Conservation (phyloP, 225 moss, liverwort and hornwort genomes). For the Sphagnum contortum region DNA sequence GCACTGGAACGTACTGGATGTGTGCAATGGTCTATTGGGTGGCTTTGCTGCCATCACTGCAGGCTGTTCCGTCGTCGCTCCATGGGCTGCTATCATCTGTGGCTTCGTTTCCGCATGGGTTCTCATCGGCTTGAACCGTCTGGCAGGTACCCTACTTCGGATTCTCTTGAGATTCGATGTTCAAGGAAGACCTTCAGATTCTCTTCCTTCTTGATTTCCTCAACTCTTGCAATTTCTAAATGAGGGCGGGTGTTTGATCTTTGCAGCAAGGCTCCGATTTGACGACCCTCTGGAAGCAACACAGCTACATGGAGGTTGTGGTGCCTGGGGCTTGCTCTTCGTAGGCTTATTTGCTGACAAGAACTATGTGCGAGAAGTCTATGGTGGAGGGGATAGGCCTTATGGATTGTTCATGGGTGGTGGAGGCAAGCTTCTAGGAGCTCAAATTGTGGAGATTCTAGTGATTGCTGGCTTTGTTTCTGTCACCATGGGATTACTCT, state of each 20-base stretch:
- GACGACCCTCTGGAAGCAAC: slow-evolving; percentile 92
- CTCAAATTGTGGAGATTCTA: slow-evolving; percentile 70
- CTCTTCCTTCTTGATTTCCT: too few species aligned
- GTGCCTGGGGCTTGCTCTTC: slow-evolving; percentile 77
- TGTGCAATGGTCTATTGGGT: slow-evolving; percentile 81
- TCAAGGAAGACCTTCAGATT: too few species aligned
- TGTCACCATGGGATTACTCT: slow-evolving; percentile 57
- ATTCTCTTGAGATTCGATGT: too few species aligned
- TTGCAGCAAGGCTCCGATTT: slow-evolving; percentile 14
- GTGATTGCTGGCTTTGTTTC: slow-evolving; percentile 54
- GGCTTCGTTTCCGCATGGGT: slow-evolving; percentile 62
- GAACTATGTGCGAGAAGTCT: slow-evolving; percentile 33
- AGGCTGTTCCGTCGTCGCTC: slow-evolving; percentile 64
- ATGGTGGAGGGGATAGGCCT: slow-evolving; percentile 18
- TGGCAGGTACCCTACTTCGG: slow-evolving; percentile 28
- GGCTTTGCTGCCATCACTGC: slow-evolving; percentile 89
- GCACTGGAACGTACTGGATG: slow-evolving; percentile 77
- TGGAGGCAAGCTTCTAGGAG: slow-evolving; percentile 62
- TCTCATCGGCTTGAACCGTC: slow-evolving; percentile 46
- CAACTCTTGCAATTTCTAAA: too few species aligned
- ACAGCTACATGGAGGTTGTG: slow-evolving; percentile 82
- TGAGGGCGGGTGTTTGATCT: too few species aligned
- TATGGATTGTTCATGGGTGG: slow-evolving; percentile 84
- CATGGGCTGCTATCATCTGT: slow-evolving; percentile 77
- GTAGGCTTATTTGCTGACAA: slow-evolving; percentile 72